phyloP scores from a whole-genome alignment of 345 rosid species.

The Kernera saxatilis region DNA sequence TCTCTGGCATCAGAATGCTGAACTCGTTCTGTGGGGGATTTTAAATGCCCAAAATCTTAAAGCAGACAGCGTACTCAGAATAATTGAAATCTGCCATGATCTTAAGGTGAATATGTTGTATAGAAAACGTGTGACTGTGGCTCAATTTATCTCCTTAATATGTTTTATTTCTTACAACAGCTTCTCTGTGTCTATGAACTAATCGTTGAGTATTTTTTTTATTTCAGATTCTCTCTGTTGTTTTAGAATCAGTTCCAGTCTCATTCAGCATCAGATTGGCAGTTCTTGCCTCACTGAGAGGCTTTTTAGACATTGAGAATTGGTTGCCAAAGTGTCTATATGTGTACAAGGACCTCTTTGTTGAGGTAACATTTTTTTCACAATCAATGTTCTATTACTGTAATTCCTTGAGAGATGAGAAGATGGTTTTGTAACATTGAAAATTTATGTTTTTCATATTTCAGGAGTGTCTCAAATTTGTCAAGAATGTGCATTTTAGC shows the following conservation, averaged over 20 bases:
- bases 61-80: slow-evolving; percentile 49
- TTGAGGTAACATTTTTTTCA: slow-evolving; percentile 48
- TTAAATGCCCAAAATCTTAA: slow-evolving; percentile 49
- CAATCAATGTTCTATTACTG: neutral
- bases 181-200: neutral
- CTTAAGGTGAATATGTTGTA: slow-evolving; percentile 52
- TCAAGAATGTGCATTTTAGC: slow-evolving; percentile 65
- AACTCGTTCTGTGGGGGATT: slow-evolving; percentile 69
- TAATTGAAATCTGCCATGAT: slow-evolving; percentile 74
- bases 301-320: slow-evolving; percentile 62
- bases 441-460: slow-evolving; percentile 11
- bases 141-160: neutral
- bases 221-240: slow-evolving; percentile 61
- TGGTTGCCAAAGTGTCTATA: slow-evolving; percentile 63
- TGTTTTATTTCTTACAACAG: neutral
- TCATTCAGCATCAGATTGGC: slow-evolving; percentile 69
- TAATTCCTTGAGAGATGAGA: neutral
- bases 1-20: slow-evolving; percentile 76
- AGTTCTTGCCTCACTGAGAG: slow-evolving; percentile 77
- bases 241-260: slow-evolving; percentile 71
- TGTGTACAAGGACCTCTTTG: slow-evolving; percentile 61
- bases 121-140: neutral
- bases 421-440: neutral
- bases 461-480: slow-evolving; percentile 88
- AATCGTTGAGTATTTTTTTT: neutral